A percentile compares a stretch with the other conserved stretches of the same genome.
These are phyloP conservation scores for Ascoidea asiatica DNA, from an alignment of 805 yeast species.

Conservation along the genomic window DNA sequence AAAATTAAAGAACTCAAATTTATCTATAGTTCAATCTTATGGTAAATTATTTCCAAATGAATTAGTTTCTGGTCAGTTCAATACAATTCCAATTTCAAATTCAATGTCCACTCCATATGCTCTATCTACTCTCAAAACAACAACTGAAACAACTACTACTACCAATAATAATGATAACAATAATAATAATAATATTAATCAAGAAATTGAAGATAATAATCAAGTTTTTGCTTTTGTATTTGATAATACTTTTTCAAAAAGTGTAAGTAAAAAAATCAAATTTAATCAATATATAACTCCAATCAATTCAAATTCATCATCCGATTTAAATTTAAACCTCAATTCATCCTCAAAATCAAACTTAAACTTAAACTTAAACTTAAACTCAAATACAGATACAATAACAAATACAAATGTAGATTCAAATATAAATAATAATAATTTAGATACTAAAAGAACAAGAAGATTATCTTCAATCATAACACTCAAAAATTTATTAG, in stretches of 20 bases:
- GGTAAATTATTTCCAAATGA: slow-evolving; percentile 9
- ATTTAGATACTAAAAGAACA: neutral
- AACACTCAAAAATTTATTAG: slow-evolving; percentile 2
- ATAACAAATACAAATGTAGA: too few species aligned
- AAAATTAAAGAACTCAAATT: slow-evolving; percentile 5
- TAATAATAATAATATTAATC: slow-evolving; percentile 44
- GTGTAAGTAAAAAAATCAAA: slow-evolving; percentile 65
- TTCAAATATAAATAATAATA: too few species aligned
- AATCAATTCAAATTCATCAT: slow-evolving; percentile 3
- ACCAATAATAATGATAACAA: slow-evolving; percentile 38
- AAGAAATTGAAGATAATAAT: slow-evolving; percentile 48
- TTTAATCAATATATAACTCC: slow-evolving; percentile 35
- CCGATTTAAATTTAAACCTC: slow-evolving; percentile 10
- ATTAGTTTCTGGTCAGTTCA: slow-evolving; percentile 13
- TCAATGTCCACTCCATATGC: slow-evolving; percentile 23
- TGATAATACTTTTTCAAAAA: slow-evolving; percentile 85
- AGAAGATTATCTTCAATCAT: slow-evolving; percentile 10
- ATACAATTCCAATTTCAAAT: slow-evolving; percentile 22
- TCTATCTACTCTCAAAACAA: slow-evolving; percentile 36
- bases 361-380: too few species aligned
- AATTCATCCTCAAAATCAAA: too few species aligned
- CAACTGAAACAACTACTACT: slow-evolving; percentile 42
- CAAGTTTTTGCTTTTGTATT: slow-evolving; percentile 81
- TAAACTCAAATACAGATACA: too few species aligned
- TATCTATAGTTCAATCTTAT: slow-evolving; percentile 1